Evolutionary conservation across 768 basidiomycete genomes (phyloP).

Genomic region (Lactarius tabidus): DNA sequence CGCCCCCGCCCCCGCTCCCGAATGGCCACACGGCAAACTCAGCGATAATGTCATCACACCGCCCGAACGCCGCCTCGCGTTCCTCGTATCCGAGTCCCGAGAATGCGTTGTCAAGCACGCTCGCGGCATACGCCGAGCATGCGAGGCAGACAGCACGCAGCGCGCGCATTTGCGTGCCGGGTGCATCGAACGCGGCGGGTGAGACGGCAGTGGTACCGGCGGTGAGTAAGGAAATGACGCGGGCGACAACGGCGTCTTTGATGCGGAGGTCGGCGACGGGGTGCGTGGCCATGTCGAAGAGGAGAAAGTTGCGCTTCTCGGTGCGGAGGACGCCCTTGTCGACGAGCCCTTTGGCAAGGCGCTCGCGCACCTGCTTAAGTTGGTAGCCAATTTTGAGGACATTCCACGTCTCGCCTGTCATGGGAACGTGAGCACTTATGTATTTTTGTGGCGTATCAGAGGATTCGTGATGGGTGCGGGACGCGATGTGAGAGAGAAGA

Average conservation of each 20-base stretch:
- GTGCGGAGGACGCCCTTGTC: constrained; percentile 99
- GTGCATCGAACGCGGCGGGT: constrained; percentile 64
- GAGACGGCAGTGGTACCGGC: constrained; percentile 80
- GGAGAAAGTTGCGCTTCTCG: constrained; percentile 96
- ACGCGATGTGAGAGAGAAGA: neutral
- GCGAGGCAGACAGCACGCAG: constrained; percentile 80
- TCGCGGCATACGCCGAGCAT: constrained; percentile 91
- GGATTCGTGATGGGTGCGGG: neutral
- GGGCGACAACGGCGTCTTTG: constrained; percentile 79
- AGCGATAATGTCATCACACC: constrained; percentile 90
- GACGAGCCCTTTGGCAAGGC: constrained; percentile 93
- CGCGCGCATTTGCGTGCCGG: constrained; percentile 76
- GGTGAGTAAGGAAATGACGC: constrained; percentile 75
- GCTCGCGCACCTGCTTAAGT: constrained; percentile 96
- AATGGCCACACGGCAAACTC: constrained; percentile 94
- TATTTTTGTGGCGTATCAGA: neutral
- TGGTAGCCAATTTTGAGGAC: constrained; percentile 99
- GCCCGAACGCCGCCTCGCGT: constrained; percentile 85
- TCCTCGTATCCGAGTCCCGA: constrained; percentile 87
- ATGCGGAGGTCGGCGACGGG: constrained; percentile 91
- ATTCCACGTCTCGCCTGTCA: constrained; percentile 96
- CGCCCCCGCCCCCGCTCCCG: constrained; percentile 38
- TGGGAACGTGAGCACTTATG: neutral
- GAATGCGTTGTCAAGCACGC: constrained; percentile 93
- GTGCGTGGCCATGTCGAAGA: constrained; percentile 99